Evolutionary conservation across 768 basidiomycete genomes (phyloP), one percentile per base, ranked within the genome.

Genomic region (Hericium coralloides): DNA sequence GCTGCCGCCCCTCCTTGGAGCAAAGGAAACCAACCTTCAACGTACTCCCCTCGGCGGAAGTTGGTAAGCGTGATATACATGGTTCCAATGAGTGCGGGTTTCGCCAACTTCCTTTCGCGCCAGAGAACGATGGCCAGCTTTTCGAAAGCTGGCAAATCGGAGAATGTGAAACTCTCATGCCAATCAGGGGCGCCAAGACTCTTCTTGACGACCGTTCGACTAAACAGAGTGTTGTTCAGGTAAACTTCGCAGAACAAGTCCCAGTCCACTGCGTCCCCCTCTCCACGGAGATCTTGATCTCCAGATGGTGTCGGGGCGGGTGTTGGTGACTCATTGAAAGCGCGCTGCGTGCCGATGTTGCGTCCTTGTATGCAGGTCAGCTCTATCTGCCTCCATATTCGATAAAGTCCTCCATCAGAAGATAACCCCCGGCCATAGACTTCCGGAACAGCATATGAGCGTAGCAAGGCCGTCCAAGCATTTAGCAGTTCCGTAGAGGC

Each of bases 1-100:
- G 76, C 71, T 41, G 75, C 65, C 10, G 76, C 69, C 39, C 77
- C 80, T 43, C 72, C 66, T 45, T 79, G 77, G 53, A 87, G 71
- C 2, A 92, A 80, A 14, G 90, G 87, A 69, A 84, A 93, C 89
- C 89, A 94, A 14, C 92, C 92, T 66, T 94, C 91, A 5, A 89
- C 77, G 3, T 72, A 67, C 62, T 91, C 87, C 17, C 84, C 82
- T 23, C 91, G 77, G 22, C 85, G 80, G 64, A 93, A 89, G 64
- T 87, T 88, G 9, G 71, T 70, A 22, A 93, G 74, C 1, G 83
- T 73, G 53, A 95, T 81, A 22, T 76, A 76, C 20, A 85, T 77
- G 25, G 74, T 77, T 22, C 92, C 92, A 39, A 90, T 64, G 18
- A 76, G 64, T 4, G 68, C 60, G 4, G 83, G 79, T 66, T 83